phyloP scores from a whole-genome alignment of 2,329 filamentous ascomycete genomes.

The Aspergillus fructus region DNA sequence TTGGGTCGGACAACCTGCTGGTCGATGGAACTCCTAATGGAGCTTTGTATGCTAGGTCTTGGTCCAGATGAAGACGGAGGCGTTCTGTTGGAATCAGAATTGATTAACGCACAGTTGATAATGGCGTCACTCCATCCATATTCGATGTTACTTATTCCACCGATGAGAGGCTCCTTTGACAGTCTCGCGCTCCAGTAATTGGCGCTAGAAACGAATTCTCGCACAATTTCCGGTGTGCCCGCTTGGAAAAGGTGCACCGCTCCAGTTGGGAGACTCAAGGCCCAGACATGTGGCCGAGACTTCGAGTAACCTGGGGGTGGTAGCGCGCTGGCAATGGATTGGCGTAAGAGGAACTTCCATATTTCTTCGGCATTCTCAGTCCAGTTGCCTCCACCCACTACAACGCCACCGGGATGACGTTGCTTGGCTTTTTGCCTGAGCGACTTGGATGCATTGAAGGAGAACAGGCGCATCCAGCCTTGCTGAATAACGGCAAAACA shows the following conservation, averaged over 20 bases:
- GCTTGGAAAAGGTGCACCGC: slow-evolving; percentile 98
- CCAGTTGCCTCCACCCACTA: slow-evolving; percentile 96
- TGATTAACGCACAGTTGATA: slow-evolving; percentile 73
- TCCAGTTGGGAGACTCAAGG: slow-evolving; percentile 83
- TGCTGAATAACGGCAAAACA: slow-evolving; percentile 96
- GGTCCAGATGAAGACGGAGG: slow-evolving; percentile 36
- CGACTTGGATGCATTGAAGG: slow-evolving; percentile 81
- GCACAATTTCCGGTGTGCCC: slow-evolving; percentile 89
- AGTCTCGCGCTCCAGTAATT: slow-evolving; percentile 98
- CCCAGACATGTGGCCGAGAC: slow-evolving; percentile 87
- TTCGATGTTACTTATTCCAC: slow-evolving; percentile 94
- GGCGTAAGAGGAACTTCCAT: slow-evolving; percentile 81
- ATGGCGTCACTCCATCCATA: slow-evolving; percentile 93
- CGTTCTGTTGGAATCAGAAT: slow-evolving; percentile 40
- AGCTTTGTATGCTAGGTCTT: slow-evolving; percentile 59
- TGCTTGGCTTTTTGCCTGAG: slow-evolving; percentile 61
- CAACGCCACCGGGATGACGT: slow-evolving; percentile 57
- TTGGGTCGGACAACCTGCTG: slow-evolving; percentile 63
- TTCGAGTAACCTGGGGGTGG: slow-evolving; percentile 93
- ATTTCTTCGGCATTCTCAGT: slow-evolving; percentile 92
- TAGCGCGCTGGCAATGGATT: slow-evolving; percentile 86
- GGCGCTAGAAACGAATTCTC: slow-evolving; percentile 88
- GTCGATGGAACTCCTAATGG: slow-evolving; percentile 66
- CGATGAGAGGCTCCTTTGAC: slow-evolving; percentile 88
- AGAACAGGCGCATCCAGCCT: slow-evolving; percentile 90